Evolutionary conservation across 768 basidiomycete species (phyloP), one percentile per base, ranked within the genome.

Genomic region (Asterophora lycoperdoides): DNA sequence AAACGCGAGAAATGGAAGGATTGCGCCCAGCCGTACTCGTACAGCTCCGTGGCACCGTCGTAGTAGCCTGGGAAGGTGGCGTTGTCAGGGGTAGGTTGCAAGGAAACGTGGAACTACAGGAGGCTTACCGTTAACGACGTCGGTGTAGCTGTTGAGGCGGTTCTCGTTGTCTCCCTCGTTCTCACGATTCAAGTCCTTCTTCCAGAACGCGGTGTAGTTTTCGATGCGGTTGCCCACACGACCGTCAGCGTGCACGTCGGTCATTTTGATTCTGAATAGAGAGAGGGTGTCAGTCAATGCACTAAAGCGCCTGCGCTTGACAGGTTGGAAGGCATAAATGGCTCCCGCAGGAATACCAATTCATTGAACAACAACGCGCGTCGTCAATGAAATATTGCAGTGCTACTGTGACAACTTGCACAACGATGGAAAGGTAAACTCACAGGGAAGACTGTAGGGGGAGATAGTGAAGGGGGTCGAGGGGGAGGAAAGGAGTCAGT

Each of bases 1-100:
- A 95, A 98, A 29, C 95, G 91, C 48, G 89, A 95, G 68, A 96
- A 96, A 70, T 97, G 94, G 82, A 96, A 96, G 5, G 86, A 92
- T 47, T 83, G 75, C 1, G 80, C 80, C 93, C 93, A 92, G 44
- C 89, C 93, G 60, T 89, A 96, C 66, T 97, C 94, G 71, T 97
- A 96, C 50, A 97, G 74, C 63, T 91, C 83, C 3, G 95, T 98
- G 6, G 91, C 93, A 57, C 92, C 95, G 64, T 99, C 94, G 57
- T 97, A 99, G 72, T 95, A 97, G 36, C 93, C 93, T 91, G 43
- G 10, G 46, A 52, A 48, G 29, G 28, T 44, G 11, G 10, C 19
- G 50, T 44, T 39, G 18, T 23, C 23, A 51, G 17, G 43, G 30
- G 9, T 20, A 26, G 35, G 18, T 36, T 34, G 18, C 36, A 30